Evolutionary conservation across 805 yeast species (phyloP).

Genomic region (Torulaspora maleeae): DNA sequence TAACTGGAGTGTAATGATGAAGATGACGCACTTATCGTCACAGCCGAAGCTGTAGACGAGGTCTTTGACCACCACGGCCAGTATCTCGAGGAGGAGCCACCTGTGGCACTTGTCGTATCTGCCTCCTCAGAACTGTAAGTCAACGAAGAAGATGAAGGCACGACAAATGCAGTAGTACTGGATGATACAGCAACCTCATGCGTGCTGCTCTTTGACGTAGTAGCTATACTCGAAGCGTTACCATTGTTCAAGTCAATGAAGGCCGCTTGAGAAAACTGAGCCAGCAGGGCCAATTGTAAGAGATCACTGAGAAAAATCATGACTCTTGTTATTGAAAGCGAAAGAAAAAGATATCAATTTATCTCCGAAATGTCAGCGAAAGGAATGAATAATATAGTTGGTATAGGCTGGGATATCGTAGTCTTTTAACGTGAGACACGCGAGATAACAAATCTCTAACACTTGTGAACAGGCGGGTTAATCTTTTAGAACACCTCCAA

Average conservation of each 20-base stretch:
- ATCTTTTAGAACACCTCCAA: no score
- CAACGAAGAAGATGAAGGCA: slow-evolving; percentile 3
- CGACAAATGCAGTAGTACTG: not conserved
- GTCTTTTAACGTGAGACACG: not conserved
- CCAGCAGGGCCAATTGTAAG: not conserved
- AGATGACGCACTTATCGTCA: not conserved
- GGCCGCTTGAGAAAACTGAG: not conserved
- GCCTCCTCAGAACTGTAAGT: not conserved
- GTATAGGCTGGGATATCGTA: not conserved
- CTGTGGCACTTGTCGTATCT: not conserved
- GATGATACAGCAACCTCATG: not conserved
- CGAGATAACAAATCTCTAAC: no score
- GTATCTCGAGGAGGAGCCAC: not conserved
- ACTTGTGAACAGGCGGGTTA: no score
- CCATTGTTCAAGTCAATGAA: not conserved
- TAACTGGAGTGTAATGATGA: not conserved
- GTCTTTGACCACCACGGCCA: not conserved
- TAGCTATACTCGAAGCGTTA: not conserved
- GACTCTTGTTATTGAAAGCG: not conserved
- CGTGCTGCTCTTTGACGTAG: not conserved
- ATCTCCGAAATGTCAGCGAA: not conserved
- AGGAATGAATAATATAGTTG: slow-evolving; percentile 8
- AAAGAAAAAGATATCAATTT: not conserved
- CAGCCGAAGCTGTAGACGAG: not conserved
- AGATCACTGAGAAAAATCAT: not conserved